phyloP scores from a whole-genome alignment of 495 filamentous ascomycete species.

The Penicillium maclennaniae region DNA sequence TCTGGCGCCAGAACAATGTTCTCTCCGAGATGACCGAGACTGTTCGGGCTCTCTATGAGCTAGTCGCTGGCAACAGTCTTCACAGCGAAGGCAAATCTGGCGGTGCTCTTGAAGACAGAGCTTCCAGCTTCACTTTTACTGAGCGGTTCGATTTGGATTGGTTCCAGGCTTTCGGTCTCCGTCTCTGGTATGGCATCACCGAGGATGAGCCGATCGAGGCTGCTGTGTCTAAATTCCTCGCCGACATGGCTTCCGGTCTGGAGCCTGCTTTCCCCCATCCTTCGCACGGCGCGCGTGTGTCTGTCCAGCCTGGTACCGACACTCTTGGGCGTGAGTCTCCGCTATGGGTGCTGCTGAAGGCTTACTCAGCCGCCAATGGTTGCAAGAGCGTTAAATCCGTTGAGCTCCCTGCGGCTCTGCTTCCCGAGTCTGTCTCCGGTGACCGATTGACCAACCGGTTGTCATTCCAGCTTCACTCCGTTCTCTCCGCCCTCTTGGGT shows the following conservation, averaged over 20 bases:
- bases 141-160: slow-evolving; percentile 82
- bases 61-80: slow-evolving; percentile 80
- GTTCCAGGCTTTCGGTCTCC: slow-evolving; percentile 86
- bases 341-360: slow-evolving; percentile 78
- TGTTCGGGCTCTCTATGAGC: slow-evolving; percentile 81
- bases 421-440: slow-evolving; percentile 52
- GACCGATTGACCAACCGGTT: slow-evolving; percentile 70
- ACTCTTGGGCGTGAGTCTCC: slow-evolving; percentile 61
- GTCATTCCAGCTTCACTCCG: slow-evolving; percentile 71
- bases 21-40: slow-evolving; percentile 83
- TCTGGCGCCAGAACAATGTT: slow-evolving; percentile 76
- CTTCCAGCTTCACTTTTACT: slow-evolving; percentile 70
- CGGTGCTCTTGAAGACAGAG: slow-evolving; percentile 68
- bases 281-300: slow-evolving; percentile 56
- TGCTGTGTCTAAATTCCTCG: slow-evolving; percentile 64
- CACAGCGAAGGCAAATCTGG: slow-evolving; percentile 65
- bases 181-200: slow-evolving; percentile 77
- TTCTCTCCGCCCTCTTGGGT: slow-evolving; percentile 52
- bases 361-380: slow-evolving; percentile 57
- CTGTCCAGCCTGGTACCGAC: slow-evolving; percentile 44
- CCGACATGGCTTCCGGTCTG: slow-evolving; percentile 61
- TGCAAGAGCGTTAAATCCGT: slow-evolving; percentile 15
- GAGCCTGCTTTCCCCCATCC: slow-evolving; percentile 59
- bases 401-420: slow-evolving; percentile 36
- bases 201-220: slow-evolving; percentile 62